Conservation (phyloP, 164 flowering plant genomes). For the Dillenia turbinata region DNA sequence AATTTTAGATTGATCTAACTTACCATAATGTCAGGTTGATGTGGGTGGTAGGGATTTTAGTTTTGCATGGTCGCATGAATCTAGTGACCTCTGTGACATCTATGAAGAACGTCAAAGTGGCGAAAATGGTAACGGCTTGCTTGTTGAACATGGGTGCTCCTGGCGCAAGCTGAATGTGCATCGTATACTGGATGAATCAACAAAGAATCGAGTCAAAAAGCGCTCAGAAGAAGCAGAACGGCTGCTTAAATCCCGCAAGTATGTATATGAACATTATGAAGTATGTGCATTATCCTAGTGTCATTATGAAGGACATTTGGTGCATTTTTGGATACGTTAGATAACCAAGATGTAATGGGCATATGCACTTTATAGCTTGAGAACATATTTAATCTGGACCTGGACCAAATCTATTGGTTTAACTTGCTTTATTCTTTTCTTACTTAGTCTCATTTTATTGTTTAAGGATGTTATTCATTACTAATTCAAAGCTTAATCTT, state of each 20-base stretch:
- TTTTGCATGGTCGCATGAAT: constrained; percentile 85
- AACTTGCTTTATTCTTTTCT: no score
- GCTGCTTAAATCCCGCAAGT: constrained; percentile 75
- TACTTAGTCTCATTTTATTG: no score
- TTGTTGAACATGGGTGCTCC: constrained; percentile 85
- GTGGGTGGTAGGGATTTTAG: constrained; percentile 90
- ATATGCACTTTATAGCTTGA: no score
- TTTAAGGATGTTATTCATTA: no score
- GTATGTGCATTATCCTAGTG: no score
- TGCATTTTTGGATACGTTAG: no score
- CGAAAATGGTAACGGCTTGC: constrained; percentile 82
- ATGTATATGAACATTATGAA: constrained; percentile 19
- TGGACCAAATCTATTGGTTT: no score
- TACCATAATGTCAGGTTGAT: constrained; percentile 25
- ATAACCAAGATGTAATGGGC: no score
- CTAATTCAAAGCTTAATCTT: no score
- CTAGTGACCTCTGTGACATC: constrained; percentile 80
- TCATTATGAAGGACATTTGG: no score
- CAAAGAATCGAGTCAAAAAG: constrained; percentile 89
- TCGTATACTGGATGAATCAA: constrained; percentile 87
- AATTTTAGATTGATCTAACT: constrained; percentile 47
- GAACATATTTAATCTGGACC: no score
- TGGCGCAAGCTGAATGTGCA: constrained; percentile 96
- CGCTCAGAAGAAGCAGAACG: constrained; percentile 94
- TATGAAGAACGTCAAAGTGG: constrained; percentile 86